phyloP scores from a whole-genome alignment of 352 stramenopile genomes.

The Globisporangium splendens region DNA sequence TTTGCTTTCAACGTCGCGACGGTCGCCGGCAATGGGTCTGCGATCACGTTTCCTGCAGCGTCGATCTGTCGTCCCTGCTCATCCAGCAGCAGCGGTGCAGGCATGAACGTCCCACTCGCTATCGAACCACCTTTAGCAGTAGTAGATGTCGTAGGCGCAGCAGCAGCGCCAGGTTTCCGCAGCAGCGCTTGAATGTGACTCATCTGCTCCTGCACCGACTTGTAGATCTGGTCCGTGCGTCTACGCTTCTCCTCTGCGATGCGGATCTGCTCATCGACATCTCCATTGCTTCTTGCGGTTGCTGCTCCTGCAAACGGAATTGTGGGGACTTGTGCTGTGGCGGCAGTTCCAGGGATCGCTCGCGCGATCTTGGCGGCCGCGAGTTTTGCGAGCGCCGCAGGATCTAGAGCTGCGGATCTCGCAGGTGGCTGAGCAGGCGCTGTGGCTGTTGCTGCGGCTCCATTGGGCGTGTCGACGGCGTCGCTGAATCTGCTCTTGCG shows the following conservation, averaged over 20 bases:
- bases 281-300: constrained; percentile 5
- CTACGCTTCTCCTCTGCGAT: constrained; percentile 52
- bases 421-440: not conserved
- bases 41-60: constrained; percentile 65
- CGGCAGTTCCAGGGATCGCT: constrained; percentile 33
- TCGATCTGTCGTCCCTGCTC: constrained; percentile 79
- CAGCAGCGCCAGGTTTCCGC: constrained; percentile 29
- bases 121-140: not conserved
- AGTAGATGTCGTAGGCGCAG: not conserved
- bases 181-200: constrained; percentile 68
- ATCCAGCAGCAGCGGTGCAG: constrained; percentile 72
- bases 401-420: constrained; percentile 23
- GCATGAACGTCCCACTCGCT: constrained; percentile 49
- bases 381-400: constrained; percentile 59
- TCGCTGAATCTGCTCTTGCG: constrained; percentile 86
- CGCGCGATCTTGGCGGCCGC: constrained; percentile 74
- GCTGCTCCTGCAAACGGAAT: not conserved
- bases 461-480: constrained; percentile 18
- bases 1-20: constrained; percentile 59
- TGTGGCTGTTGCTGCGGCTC: not conserved
- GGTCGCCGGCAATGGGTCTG: constrained; percentile 31
- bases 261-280: constrained; percentile 31
- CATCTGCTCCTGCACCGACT: constrained; percentile 86
- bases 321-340: constrained; percentile 5
- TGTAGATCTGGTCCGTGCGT: constrained; percentile 74